Evolutionary conservation across 192 early-diverging fungal genomes (phyloP).

Genomic region (Podila epicladia): DNA sequence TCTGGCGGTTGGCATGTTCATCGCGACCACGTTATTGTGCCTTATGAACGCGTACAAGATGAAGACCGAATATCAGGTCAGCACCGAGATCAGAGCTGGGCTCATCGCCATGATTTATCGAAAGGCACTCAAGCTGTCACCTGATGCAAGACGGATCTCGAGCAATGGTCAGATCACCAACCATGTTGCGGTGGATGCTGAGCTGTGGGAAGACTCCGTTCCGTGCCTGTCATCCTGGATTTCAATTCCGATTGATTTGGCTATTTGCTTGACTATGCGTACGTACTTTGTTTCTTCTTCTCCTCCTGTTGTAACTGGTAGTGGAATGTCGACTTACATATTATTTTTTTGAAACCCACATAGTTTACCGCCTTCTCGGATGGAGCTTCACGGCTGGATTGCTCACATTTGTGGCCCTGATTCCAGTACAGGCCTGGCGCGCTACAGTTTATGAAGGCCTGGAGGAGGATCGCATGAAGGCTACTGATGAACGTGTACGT

Average conservation of each 20-base stretch:
- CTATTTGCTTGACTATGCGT: slow-evolving; percentile 33
- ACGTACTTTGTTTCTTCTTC: neutral
- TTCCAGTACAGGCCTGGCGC: slow-evolving; percentile 40
- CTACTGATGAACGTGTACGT: slow-evolving; percentile 53
- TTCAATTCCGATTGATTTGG: slow-evolving; percentile 26
- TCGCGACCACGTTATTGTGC: neutral
- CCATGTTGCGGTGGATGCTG: slow-evolving; percentile 53
- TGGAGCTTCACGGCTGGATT: slow-evolving; percentile 53
- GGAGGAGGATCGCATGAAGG: slow-evolving; percentile 39
- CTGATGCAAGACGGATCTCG: slow-evolving; percentile 36
- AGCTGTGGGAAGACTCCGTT: slow-evolving; percentile 22
- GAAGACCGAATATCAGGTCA: neutral
- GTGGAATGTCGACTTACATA: neutral
- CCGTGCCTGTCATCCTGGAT: slow-evolving; percentile 19
- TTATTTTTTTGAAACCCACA: neutral
- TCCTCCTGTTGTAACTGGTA: neutral
- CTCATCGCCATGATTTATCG: slow-evolving; percentile 47
- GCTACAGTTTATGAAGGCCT: slow-evolving; percentile 25
- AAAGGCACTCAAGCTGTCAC: slow-evolving; percentile 45
- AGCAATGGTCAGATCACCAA: slow-evolving; percentile 50
- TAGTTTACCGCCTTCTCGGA: slow-evolving; percentile 34
- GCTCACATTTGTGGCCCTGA: slow-evolving; percentile 17
- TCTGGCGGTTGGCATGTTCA: slow-evolving; percentile 17
- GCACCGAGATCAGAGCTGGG: slow-evolving; percentile 12
- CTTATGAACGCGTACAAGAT: neutral